Conservation (phyloP, 805 yeast species). For the Lipomyces kockii region DNA sequence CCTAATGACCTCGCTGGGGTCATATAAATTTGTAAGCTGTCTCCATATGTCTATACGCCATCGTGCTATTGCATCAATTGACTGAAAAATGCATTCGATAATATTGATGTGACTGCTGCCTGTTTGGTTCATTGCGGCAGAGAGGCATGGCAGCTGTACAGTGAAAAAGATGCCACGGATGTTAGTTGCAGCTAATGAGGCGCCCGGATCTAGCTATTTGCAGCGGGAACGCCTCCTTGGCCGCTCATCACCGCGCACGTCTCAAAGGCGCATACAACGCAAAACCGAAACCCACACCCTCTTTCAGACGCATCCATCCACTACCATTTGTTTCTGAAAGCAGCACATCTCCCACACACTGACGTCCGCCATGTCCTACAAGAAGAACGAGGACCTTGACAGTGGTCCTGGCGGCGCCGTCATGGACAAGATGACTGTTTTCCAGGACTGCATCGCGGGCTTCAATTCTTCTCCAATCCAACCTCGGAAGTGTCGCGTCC, state of each 20-base stretch:
- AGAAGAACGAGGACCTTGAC: conserved; percentile 78
- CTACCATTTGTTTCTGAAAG: background rate
- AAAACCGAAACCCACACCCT: background rate
- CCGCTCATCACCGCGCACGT: background rate
- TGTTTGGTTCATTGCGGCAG: too few relatives aligned
- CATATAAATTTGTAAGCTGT: too few relatives aligned
- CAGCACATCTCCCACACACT: conserved; percentile 6
- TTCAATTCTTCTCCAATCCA: conserved; percentile 91
- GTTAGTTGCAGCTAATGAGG: too few relatives aligned
- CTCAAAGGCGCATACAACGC: too few relatives aligned
- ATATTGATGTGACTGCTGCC: too few relatives aligned
- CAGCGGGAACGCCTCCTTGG: background rate
- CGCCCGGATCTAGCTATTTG: too few relatives aligned
- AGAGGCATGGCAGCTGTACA: too few relatives aligned
- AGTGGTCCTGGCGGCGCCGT: conserved; percentile 54
- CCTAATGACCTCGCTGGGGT: too few relatives aligned
- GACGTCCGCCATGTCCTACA: conserved; percentile 70
- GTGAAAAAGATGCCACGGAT: too few relatives aligned
- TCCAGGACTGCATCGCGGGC: conserved; percentile 90
- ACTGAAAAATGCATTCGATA: too few relatives aligned
- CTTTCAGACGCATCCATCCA: background rate
- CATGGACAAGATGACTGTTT: conserved; percentile 96
- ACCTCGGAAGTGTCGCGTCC: conserved; percentile 80
- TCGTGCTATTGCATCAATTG: too few relatives aligned
- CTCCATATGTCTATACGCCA: too few relatives aligned